phyloP scores from a whole-genome alignment of 73 alveolate genomes.

The Diophrys sp. region DNA sequence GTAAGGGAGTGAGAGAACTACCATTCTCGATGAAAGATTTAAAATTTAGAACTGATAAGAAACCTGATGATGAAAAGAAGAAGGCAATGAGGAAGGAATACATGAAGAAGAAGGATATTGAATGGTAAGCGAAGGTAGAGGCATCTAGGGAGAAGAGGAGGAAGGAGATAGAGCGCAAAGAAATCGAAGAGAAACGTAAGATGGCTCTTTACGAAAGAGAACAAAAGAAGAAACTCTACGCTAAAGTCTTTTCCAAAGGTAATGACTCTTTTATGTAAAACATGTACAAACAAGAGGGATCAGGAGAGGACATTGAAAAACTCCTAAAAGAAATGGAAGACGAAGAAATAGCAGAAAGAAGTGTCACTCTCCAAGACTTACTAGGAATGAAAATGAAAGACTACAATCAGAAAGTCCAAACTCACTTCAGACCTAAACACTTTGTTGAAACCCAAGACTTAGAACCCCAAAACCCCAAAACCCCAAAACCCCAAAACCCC shows the following conservation, averaged over 20 bases:
- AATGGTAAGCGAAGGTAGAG: neutral
- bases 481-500: too few relatives aligned
- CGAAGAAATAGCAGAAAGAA: neutral
- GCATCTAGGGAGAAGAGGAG: neutral
- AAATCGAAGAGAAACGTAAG: neutral
- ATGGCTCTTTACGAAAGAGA: neutral
- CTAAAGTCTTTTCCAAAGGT: neutral
- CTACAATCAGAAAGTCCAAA: neutral
- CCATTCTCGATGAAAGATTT: slow-evolving; percentile 32
- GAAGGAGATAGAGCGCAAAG: neutral
- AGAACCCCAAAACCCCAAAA: neutral
- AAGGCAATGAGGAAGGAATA: neutral
- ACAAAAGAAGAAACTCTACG: neutral
- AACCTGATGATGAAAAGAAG: neutral
- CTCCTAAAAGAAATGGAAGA: neutral
- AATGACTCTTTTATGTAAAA: neutral
- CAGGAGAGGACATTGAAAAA: neutral
- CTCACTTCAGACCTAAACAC: neutral
- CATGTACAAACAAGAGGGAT: neutral
- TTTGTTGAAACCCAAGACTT: neutral
- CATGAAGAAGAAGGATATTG: neutral
- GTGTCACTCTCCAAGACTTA: neutral
- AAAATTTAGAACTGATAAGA: slow-evolving; percentile 3
- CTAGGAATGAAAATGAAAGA: neutral
- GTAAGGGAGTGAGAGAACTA: slow-evolving; percentile 12